These are phyloP conservation scores for Sphagnum tenellum DNA, from an alignment of 225 moss, liverwort and hornwort species.

Conservation along the genomic window DNA sequence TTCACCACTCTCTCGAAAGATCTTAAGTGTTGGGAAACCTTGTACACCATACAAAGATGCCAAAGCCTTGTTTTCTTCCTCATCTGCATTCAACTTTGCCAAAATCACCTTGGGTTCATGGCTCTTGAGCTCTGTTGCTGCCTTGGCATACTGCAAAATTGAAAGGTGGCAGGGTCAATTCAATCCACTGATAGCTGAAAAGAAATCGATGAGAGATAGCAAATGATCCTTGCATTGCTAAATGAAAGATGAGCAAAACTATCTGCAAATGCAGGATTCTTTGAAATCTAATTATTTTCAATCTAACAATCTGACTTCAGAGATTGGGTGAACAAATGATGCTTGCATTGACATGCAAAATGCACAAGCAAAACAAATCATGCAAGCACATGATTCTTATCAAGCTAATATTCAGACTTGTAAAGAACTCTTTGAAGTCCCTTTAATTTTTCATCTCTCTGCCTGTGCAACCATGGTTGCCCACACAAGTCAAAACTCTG, in stretches of 20 bases:
- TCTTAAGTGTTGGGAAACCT: constrained; percentile 82
- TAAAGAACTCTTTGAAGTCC: no score
- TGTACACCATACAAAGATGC: constrained; percentile 45
- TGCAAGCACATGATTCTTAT: no score
- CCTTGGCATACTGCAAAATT: constrained; percentile 60
- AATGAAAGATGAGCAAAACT: background rate
- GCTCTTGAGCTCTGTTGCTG: constrained; percentile 65
- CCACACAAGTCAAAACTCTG: no score
- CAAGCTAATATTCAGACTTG: no score
- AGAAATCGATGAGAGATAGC: background rate
- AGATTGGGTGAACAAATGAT: no score
- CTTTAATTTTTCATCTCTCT: no score
- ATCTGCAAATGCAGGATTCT: background rate
- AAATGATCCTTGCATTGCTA: background rate
- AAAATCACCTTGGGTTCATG: constrained; percentile 68
- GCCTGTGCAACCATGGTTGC: no score
- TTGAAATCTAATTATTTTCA: background rate
- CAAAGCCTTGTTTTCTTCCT: constrained; percentile 71
- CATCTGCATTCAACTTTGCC: constrained; percentile 67
- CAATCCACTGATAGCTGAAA: background rate
- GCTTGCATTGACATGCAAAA: no score
- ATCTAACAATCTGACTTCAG: no score
- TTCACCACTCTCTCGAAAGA: constrained; percentile 68
- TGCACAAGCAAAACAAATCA: no score
- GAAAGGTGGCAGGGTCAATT: background rate